A percentile compares a stretch with the other conserved stretches of the same genome.
Evolutionary conservation across 768 basidiomycete species (phyloP).

Genomic region (Tulasnella sp.): DNA sequence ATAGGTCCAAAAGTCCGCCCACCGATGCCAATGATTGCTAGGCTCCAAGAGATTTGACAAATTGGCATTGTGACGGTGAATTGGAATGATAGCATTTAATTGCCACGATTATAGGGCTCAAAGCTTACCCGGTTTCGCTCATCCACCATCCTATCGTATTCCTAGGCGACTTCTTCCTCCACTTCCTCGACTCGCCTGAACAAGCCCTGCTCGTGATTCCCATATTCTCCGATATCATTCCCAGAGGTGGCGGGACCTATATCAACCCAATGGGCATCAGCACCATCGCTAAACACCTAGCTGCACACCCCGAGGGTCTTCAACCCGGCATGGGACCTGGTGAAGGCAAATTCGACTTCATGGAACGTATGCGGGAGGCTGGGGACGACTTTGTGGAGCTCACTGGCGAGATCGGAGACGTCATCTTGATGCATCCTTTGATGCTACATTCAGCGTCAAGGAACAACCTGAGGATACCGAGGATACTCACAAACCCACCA

Average conservation of each 20-base stretch:
- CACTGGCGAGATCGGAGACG: constrained; percentile 52
- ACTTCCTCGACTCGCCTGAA: constrained; percentile 53
- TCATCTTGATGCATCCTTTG: constrained; percentile 49
- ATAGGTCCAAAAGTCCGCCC: no score
- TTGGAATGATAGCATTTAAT: neutral
- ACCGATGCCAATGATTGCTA: no score
- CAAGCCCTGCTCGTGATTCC: constrained; percentile 54
- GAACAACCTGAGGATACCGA: constrained; percentile 43
- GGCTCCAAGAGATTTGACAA: constrained; percentile 38
- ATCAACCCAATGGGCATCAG: constrained; percentile 46
- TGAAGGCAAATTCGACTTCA: constrained; percentile 5
- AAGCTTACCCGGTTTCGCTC: no score
- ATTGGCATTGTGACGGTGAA: constrained; percentile 40
- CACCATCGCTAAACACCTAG: constrained; percentile 20
- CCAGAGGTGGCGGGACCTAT: constrained; percentile 47
- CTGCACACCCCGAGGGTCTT: constrained; percentile 18
- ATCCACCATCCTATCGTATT: neutral
- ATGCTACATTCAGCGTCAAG: constrained; percentile 56
- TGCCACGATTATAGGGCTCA: neutral
- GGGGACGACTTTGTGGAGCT: constrained; percentile 27
- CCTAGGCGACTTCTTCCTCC: constrained; percentile 8
- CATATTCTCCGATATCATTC: constrained; percentile 45
- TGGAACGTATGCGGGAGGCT: constrained; percentile 34
- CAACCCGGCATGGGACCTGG: neutral
- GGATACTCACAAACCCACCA: constrained; percentile 57